Base-by-base conservation (phyloP, 306 rosid species). In the Benincasa hispida region DNA sequence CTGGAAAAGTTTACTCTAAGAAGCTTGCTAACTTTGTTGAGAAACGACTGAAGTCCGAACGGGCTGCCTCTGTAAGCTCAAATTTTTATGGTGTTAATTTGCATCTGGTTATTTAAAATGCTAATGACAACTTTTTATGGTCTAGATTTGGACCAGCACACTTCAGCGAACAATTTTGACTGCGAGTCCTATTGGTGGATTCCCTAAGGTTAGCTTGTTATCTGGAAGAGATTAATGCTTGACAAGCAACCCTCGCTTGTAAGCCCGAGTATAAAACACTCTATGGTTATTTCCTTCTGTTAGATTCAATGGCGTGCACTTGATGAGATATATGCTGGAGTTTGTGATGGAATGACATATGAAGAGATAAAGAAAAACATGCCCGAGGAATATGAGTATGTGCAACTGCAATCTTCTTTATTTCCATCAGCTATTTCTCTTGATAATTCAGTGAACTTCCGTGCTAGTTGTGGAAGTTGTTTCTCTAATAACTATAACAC, bases 251-350 rank as follows among this genome's bases (percentile, higher is more conserved):
- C 19, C 32, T 77, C 34, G 21, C 51, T 22, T 58, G 70, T 54
- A 21, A 13, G 75, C 28, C 42, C 65, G 34, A 35, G 57, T 28
- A 39, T 77, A 53, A 10, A 32, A 72, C 35, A 54, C 48, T 80
- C 77, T 50, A 42, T 21, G n/a, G 3, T 57, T 75, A 57, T 35
- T 35, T 76, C 50, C 70, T 76, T 60, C 76, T 82, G 68, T 76
- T 80, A 94, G 99, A 90, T 94, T 80, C 97, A 92, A 90, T 94
- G 99, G 98, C 96, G 97, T n/a, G 97, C 99, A 60, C 89, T 94
- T 76, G 99, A 94, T 77, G 99, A 94, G 87, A 94, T 94, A 84
- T 79, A 94, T 76, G 86, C 82, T 21, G 99, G 99, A 30, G 99
- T 90, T 11, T 94, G 99, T 72, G 99, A 92, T 87, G 99, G 97